Conservation (phyloP, 306 rosid genomes). For the Neltuma alba region DNA sequence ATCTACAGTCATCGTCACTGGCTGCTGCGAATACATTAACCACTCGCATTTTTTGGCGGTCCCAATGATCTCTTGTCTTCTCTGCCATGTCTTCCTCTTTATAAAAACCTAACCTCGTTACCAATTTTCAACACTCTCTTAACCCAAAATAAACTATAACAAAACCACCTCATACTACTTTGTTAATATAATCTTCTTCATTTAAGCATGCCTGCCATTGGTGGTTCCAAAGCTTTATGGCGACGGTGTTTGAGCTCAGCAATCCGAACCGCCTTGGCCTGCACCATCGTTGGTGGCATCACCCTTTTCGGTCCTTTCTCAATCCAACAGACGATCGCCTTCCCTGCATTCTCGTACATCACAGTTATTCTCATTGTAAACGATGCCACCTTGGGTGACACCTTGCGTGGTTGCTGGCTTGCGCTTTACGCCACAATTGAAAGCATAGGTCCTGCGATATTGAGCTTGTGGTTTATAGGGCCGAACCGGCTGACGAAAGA, state of each 20-base stretch:
- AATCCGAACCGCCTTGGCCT: too few species aligned
- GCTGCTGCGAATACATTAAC: neutral
- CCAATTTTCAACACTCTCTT: neutral
- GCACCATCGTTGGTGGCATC: too few species aligned
- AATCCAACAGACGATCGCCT: slow-evolving; percentile 40
- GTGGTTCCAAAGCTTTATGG: too few species aligned
- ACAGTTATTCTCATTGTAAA: slow-evolving; percentile 56
- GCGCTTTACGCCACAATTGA: too few species aligned
- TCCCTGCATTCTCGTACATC: slow-evolving; percentile 70
- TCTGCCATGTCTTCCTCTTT: neutral
- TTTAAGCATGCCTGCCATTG: slow-evolving; percentile 21
- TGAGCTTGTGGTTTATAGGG: slow-evolving; percentile 53
- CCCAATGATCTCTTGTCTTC: neutral
- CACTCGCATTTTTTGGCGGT: neutral
- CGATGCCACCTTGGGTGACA: too few species aligned
- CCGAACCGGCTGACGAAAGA: slow-evolving; percentile 40
- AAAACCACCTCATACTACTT: too few species aligned
- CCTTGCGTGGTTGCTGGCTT: too few species aligned
- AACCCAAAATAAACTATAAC: neutral
- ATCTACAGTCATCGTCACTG: neutral
- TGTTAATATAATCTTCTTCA: neutral
- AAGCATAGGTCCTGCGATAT: too few species aligned
- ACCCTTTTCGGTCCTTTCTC: slow-evolving; percentile 56
- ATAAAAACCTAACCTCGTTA: too few species aligned
- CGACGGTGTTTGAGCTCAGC: too few species aligned